Base-by-base conservation (phyloP, 2,329 filamentous ascomycete genomes). In the Penicillium sp. region DNA sequence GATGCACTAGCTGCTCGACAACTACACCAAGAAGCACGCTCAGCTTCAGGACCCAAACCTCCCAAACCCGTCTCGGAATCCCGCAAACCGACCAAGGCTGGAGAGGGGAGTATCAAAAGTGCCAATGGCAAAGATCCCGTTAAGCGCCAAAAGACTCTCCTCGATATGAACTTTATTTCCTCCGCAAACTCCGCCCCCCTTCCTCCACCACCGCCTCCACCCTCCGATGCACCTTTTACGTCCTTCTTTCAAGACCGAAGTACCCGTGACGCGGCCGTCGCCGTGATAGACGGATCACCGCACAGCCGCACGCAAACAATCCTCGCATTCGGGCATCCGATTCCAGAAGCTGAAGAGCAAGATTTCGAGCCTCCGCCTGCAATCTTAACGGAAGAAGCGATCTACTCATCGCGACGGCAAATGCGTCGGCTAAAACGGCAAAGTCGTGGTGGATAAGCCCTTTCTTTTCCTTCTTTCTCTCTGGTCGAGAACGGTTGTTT, bases 241-340 rank as follows among this genome's bases (percentile, higher is more conserved):
- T 96, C 90, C 0, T 97, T 97, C 75, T 97, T 91, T 68, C 72
- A 81, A 15, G 91, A 94, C 73, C 85, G 82, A 20, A 86, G 95
- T 65, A 81, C 93, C 54, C 87, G 93, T 21, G 89, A 91, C 18
- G 84, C 86, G 6, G 91, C 92, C 8, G n/a, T 87, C 84, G 55
- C 85, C 84, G 60, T 80, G 7, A 43, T 52, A 27, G 1, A 51
- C 39, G 10, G 54, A 50, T 7, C 47, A 84, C 42, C 82, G 91
- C 27, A 89, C 46, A 84, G 85, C 36, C 81, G 90, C 43, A 89
- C 82, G 45, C 80, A 86, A 13, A 49, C 39, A 7, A 17, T 56
- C 4, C 78, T 88, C 41, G 93, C 92, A 3, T 97, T 94, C 81
- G 93, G 93, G 0, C 83, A 87, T 21, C 82, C 88, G 0, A 73